Evolutionary conservation across 1,284 basidiomycete species (phyloP).

Genomic region (Ganoderma lucidum): DNA sequence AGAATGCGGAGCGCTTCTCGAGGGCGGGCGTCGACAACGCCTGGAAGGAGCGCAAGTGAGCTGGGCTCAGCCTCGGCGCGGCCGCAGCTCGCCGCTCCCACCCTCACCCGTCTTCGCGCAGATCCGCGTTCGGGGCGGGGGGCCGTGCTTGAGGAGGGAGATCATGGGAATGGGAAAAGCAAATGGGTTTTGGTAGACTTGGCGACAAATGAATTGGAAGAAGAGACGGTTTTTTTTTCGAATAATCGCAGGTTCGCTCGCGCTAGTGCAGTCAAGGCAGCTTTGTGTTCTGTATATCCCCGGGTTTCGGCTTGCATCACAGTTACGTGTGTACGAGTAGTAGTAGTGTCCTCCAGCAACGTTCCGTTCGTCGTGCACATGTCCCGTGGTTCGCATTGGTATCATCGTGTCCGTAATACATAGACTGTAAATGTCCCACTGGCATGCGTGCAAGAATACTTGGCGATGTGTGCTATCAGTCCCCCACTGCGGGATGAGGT

Average conservation of each 20-base stretch:
- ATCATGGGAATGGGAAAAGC: neutral
- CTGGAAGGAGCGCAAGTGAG: conserved; percentile 53
- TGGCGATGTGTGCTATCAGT: neutral
- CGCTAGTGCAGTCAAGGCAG: conserved; percentile 12
- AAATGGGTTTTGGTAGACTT: conserved; percentile 4
- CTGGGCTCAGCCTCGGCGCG: conserved; percentile 3
- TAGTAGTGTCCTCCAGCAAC: neutral
- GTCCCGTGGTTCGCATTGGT: conserved; percentile 12
- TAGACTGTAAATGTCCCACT: conserved; percentile 32
- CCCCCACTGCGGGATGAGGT: neutral
- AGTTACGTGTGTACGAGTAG: conserved; percentile 25
- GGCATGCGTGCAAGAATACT: conserved; percentile 8
- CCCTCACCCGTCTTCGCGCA: neutral
- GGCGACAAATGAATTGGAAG: neutral
- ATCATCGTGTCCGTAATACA: conserved; percentile 28
- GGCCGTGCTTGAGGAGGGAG: neutral
- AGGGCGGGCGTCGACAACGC: conserved; percentile 53
- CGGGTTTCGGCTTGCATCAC: neutral
- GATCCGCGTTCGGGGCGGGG: neutral
- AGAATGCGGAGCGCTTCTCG: conserved; percentile 51
- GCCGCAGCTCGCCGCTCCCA: neutral
- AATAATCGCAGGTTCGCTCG: conserved; percentile 28
- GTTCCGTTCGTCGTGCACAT: neutral
- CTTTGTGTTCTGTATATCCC: conserved; percentile 15
- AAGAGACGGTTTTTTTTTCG: conserved; percentile 16